Evolutionary conservation across 2,329 filamentous ascomycete species (phyloP), one percentile per base, ranked within the genome.

Genomic region (Epichloe aotearoae): DNA sequence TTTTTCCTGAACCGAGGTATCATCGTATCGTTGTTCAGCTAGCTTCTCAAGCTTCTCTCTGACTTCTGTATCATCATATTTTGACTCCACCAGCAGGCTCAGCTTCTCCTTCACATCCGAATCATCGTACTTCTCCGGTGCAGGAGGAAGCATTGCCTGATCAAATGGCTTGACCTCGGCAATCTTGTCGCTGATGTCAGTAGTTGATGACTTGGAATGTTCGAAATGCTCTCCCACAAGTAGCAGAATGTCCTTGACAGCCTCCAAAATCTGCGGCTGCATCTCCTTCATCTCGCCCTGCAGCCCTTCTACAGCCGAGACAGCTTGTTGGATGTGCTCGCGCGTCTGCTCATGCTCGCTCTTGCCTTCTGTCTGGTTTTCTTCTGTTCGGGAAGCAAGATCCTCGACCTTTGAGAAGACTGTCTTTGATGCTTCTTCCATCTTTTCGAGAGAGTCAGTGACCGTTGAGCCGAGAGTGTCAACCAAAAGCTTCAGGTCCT

Each of bases 141-240:
- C 64, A 0, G 76, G 75, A 2, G 77, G 76, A 2, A 83, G 70
- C 50, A 82, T 70, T 26, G 75, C 70, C n/a, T 75, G 73, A 55
- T 84, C 77, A 1, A 74, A 75, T 11, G 75, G 73, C 61, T 79
- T 81, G 50, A 80, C 69, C 50, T 85, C 80, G 50, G 82, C 69
- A 53, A 84, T 77, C 61, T 75, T 78, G 53, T 77, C 73, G 56
- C 80, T 71, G 23, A 84, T 71, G 3, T 73, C 70, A 6, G 66
- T 73, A 1, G 73, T 70, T 0, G 83, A 77, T 43, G 78, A 75
- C 66, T 90, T 88, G 14, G 88, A 86, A 62, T 95, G 87, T 58
- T 95, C 88, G 60, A 86, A 95, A 64, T 97, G 90, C 62, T 94
- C 80, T 23, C 82, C 84, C 50, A 95, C 86, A 23, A 94, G 75